phyloP scores from a whole-genome alignment of 768 basidiomycete species.

The Trametes maxima region DNA sequence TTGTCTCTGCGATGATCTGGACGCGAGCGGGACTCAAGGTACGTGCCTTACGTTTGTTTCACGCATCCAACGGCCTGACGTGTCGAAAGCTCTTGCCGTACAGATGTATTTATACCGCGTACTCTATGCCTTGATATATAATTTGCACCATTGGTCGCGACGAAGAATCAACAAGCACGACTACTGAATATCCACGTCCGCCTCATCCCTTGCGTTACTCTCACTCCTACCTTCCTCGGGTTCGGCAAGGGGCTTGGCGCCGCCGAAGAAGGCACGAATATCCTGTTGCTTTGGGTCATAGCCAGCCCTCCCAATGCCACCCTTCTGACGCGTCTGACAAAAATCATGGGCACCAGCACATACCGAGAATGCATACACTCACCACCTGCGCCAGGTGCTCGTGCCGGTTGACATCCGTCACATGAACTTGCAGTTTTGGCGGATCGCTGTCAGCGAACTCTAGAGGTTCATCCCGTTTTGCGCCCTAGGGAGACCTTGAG shows the following conservation, averaged over 20 bases:
- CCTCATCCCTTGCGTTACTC: constrained; percentile 36
- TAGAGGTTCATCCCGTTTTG: constrained; percentile 27
- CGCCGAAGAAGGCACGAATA: constrained; percentile 73
- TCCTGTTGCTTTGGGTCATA: constrained; percentile 77
- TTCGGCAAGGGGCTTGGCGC: constrained; percentile 25
- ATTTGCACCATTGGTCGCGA: neutral
- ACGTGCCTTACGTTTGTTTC: neutral
- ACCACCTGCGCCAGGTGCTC: constrained; percentile 62
- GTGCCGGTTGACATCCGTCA: constrained; percentile 56
- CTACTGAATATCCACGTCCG: constrained; percentile 26
- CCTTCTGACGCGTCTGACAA: constrained; percentile 64
- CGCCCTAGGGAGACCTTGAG: constrained; percentile 30
- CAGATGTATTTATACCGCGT: constrained; percentile 21
- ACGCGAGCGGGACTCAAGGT: neutral
- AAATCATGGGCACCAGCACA: neutral
- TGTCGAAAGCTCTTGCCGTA: neutral
- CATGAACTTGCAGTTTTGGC: constrained; percentile 43
- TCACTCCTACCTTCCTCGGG: constrained; percentile 31
- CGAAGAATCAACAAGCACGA: neutral
- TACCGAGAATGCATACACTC: constrained; percentile 30
- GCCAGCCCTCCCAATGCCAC: constrained; percentile 71
- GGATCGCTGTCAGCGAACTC: constrained; percentile 29
- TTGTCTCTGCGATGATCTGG: neutral
- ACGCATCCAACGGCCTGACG: neutral
- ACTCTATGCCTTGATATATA: constrained; percentile 4